Percentiles rank a stretch among this genome's conserved stretches.
Evolutionary conservation across 768 basidiomycete genomes (phyloP).

Genomic region (Tylopilus sp.): DNA sequence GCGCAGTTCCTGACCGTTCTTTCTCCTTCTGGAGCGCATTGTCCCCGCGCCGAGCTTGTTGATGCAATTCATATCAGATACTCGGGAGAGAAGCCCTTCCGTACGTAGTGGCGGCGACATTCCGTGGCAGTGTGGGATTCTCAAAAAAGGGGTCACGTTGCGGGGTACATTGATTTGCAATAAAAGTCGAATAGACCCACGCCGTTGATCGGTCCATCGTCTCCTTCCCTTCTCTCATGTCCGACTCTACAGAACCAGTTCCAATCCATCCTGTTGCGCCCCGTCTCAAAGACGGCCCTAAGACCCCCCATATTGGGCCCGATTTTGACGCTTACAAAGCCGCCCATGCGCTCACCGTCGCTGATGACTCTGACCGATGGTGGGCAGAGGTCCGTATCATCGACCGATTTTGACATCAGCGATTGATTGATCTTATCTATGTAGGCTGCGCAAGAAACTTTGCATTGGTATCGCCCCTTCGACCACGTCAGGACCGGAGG

Average conservation of each 20-base stretch:
- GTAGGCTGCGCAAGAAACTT: slow-evolving; percentile 66
- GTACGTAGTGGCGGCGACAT: neutral
- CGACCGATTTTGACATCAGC: neutral
- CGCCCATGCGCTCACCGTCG: slow-evolving; percentile 69
- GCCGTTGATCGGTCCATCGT: neutral
- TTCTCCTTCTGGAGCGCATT: slow-evolving; percentile 25
- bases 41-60: slow-evolving; percentile 14
- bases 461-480: slow-evolving; percentile 91
- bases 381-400: slow-evolving; percentile 68
- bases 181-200: slow-evolving; percentile 13
- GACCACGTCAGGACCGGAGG: slow-evolving; percentile 78
- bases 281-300: slow-evolving; percentile 59
- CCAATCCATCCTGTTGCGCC: slow-evolving; percentile 72
- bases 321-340: slow-evolving; percentile 68
- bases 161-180: slow-evolving; percentile 4
- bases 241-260: slow-evolving; percentile 33
- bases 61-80: neutral
- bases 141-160: slow-evolving; percentile 13
- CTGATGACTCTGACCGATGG: slow-evolving; percentile 77
- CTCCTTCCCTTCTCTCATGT: slow-evolving; percentile 33
- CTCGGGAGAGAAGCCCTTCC: too few species aligned
- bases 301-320: slow-evolving; percentile 77
- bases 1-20: slow-evolving; percentile 18
- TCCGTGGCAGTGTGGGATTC: slow-evolving; percentile 15
- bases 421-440: neutral